Base-by-base conservation (phyloP, 345 rosid genomes). In the Populus deltoides region DNA sequence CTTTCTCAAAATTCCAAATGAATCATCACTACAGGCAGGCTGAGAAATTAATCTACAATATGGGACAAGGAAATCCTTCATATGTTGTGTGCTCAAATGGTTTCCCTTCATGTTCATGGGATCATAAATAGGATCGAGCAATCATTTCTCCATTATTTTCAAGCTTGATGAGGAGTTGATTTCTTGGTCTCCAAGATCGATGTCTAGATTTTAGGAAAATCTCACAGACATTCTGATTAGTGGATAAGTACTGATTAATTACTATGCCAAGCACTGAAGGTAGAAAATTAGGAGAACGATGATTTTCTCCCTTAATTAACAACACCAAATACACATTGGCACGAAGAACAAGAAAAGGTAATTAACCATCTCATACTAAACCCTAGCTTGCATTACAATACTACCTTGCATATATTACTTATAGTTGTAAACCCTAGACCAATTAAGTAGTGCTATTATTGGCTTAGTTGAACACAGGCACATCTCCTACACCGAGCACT, bases 391-490 rank as follows among this genome's bases (percentile, higher is more conserved):
- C 61, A 24, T 59, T 59, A 10, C 29, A 59, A 59, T 10, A 24
- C 24, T 24, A 59, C 65, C 65, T 59, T 24, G 24, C 15, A 9
- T 24, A 53, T 53, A n/a, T 35, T 11, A 73, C 67, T n/a, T 59
- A 24, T 59, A 25, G 15, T 24, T 59, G 29, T 59, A 38, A 73
- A 38, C 76, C 76, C 76, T 73, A 51, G 43, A 59, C 15, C 22
- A 57, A 7, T 57, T 1, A 16, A n/a, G 13, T 0, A 51, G 25
- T 3, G 7, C 55, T 47, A 12, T 17, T 27, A 10, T 4, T 29
- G 12, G 22, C 59, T 43, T 43, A 65, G 20, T 75, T 75, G 25
- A 75, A 45, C 36, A 75, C 70, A 18, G 70, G 65, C 18, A 75
- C 45, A 45, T 75, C 61, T 25, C 61, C 77, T 33, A 65, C 51